Evolutionary conservation across 2,329 filamentous ascomycete genomes (phyloP).

Genomic region (Thyridium curvatum): DNA sequence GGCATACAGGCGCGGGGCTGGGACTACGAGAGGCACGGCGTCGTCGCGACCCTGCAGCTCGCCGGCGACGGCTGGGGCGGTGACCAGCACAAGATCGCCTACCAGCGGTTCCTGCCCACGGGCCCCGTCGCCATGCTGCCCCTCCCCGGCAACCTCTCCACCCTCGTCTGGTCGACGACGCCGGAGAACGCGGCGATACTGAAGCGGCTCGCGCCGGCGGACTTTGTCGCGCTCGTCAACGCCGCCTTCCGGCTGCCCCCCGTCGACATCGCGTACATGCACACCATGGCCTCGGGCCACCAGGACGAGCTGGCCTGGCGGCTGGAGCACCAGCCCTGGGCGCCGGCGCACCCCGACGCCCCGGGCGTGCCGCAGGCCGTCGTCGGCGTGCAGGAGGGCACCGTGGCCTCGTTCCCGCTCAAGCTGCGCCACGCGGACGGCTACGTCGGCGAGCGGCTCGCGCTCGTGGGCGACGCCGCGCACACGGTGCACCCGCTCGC

Average conservation of each 20-base stretch:
- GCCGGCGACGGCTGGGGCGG: constrained; percentile 52
- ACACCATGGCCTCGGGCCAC: constrained; percentile 53
- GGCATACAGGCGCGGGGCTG: constrained; percentile 81
- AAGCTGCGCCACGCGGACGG: constrained; percentile 90
- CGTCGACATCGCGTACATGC: constrained; percentile 78
- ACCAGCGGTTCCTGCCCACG: constrained; percentile 89
- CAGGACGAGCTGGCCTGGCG: constrained; percentile 79
- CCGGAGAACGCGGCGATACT: constrained; percentile 71
- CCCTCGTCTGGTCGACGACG: constrained; percentile 92
- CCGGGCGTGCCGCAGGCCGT: constrained; percentile 59
- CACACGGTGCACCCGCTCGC: constrained; percentile 93
- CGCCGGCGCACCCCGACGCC: constrained; percentile 38
- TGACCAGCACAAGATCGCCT: constrained; percentile 65
- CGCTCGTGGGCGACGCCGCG: constrained; percentile 87
- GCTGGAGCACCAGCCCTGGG: constrained; percentile 50
- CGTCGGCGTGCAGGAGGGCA: constrained; percentile 67
- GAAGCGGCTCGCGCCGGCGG: constrained; percentile 63
- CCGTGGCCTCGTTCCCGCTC: constrained; percentile 83
- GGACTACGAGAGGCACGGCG: constrained; percentile 86
- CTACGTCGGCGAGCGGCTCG: constrained; percentile 85
- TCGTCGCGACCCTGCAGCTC: constrained; percentile 82
- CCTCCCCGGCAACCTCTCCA: constrained; percentile 74
- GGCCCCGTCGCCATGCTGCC: constrained; percentile 90
- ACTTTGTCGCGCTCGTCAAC: constrained; percentile 86
- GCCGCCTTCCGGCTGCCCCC: constrained; percentile 80